Evolutionary conservation across 495 filamentous ascomycete species (phyloP), one percentile per base, ranked within the genome.

Genomic region (Eremomyces bilateralis): DNA sequence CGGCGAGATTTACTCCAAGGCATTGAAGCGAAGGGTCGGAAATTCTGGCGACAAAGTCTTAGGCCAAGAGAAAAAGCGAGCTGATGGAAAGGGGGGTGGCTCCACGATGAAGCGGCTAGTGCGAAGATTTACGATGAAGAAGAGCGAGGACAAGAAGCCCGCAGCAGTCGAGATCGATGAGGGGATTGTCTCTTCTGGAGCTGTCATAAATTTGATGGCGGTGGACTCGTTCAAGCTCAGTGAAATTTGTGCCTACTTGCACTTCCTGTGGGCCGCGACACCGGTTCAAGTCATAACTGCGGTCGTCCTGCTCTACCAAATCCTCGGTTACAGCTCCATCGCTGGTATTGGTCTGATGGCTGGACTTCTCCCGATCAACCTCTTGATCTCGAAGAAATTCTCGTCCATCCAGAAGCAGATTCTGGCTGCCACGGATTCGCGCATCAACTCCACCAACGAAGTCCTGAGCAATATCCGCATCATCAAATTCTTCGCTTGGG

Each of bases 401-500:
- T 73, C 72, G 38, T 64, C 61, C 25, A 75, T 77, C 3, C 85
- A 95, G 51, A 84, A 84, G 52, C 65, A 68, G 44, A 94, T 99
- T 43, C 76, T 95, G 61, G 73, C 80, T 35, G 81, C 83, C 11
- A 95, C 90, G 3, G 90, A 99, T 58, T 83, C 85, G 43, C 75
- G 90, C 21, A 99, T 99, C 41, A 77, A 95, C 52, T 75, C 80
- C 2, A 95, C 90, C 4, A 95, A 95, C 53, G 90, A 99, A 53
- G 78, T 95, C 4, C 63, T 99, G 16, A 85, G 90, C 47, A 99
- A 94, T 43, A 95, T 99, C 43, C 70, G 90, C 21, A 94, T 99
- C 46, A 95, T 99, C 68, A 99, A 99, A 53, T 99, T 83, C 54
- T 99, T 99, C 52, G 85, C 90, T 1, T 99, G 90, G 90, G 90